phyloP scores from a whole-genome alignment of 192 early-diverging fungal genomes.

The Backusella morwellensis region DNA sequence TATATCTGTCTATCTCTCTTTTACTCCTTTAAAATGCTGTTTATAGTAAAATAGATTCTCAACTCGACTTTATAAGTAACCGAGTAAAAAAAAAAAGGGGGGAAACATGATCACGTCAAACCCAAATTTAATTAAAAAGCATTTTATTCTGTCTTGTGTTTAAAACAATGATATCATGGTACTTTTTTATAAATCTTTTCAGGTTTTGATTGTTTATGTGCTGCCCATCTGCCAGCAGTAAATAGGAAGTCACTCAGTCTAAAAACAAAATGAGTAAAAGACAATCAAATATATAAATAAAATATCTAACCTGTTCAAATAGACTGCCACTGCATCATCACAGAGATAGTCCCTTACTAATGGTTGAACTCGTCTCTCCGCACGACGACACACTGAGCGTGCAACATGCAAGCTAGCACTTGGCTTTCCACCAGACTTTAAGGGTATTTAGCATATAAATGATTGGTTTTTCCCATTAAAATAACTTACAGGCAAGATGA shows the following conservation, averaged over 20 bases:
- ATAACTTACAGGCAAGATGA: conserved; percentile 76
- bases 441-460: background rate
- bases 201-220: conserved; percentile 61
- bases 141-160: background rate
- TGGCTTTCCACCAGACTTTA: conserved; percentile 78
- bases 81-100: background rate
- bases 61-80: background rate
- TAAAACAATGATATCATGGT: background rate
- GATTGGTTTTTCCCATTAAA: too few relatives aligned
- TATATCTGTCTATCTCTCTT: too few relatives aligned
- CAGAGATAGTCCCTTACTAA: conserved; percentile 57
- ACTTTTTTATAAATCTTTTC: conserved; percentile 75
- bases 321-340: conserved; percentile 61
- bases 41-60: background rate
- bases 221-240: conserved; percentile 80
- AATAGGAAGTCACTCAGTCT: conserved; percentile 91
- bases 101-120: background rate
- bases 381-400: conserved; percentile 80
- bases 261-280: background rate
- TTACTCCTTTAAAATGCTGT: background rate
- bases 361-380: conserved; percentile 80
- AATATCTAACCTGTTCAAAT: conserved; percentile 55
- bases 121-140: background rate
- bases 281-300: conserved; percentile 19
- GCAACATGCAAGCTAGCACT: conserved; percentile 82